phyloP scores from a whole-genome alignment of 306 rosid genomes.

The Glycyrrhiza uralensis region DNA sequence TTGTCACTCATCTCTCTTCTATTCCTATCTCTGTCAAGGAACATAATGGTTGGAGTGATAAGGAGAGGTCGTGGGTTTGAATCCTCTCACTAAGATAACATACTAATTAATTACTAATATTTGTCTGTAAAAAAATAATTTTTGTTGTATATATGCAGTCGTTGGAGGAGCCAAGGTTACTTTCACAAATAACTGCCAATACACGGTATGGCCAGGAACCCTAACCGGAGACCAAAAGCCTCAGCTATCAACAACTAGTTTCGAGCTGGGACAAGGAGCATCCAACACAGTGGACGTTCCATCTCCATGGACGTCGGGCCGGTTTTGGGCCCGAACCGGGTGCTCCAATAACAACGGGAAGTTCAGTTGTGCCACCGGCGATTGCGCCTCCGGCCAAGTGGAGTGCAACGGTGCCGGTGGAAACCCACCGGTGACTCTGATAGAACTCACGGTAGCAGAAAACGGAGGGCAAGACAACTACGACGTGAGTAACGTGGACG shows the following conservation, averaged over 20 bases:
- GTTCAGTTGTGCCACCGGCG: conserved; percentile 56
- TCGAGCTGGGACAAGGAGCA: conserved; percentile 34
- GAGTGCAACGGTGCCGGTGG: conserved; percentile 57
- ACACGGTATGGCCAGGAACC: conserved; percentile 64
- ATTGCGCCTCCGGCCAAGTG: conserved; percentile 54
- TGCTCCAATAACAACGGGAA: conserved; percentile 39
- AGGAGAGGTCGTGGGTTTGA: too few species aligned
- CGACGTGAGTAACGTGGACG: conserved; percentile 65
- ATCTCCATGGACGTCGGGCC: conserved; percentile 57
- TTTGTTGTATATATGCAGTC: background rate
- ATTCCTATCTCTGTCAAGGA: too few species aligned
- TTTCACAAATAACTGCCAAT: conserved; percentile 44
- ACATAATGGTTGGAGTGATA: too few species aligned
- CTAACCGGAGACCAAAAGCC: conserved; percentile 42
- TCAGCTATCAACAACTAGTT: conserved; percentile 52
- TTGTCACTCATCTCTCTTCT: too few species aligned
- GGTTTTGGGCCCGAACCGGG: conserved; percentile 55
- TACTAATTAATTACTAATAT: too few species aligned
- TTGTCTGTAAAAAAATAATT: too few species aligned
- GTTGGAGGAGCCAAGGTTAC: conserved; percentile 37
- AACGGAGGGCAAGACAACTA: conserved; percentile 57
- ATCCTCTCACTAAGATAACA: too few species aligned
- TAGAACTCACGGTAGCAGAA: conserved; percentile 36
- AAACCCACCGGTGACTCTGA: conserved; percentile 45
- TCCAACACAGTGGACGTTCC: conserved; percentile 23